A percentile compares a stretch with the other conserved stretches of the same genome.
These are phyloP conservation scores for Hypomontagnella monticulosa DNA, from an alignment of 495 filamentous ascomycete species.

Conservation along the genomic window DNA sequence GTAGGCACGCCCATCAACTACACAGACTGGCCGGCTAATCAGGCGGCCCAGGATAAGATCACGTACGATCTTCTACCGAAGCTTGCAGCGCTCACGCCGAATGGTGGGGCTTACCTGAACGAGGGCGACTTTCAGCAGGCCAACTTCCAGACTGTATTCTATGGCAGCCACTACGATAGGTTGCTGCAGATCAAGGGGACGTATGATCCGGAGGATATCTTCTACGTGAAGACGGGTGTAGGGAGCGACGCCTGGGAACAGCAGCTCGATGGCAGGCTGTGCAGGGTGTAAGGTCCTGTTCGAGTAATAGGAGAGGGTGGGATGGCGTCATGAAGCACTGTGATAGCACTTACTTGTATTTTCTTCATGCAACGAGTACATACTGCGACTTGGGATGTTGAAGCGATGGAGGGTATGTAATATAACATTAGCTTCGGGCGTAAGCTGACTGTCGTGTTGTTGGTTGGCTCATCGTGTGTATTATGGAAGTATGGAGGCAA, in stretches of 20 bases:
- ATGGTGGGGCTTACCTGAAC: conserved; percentile 44
- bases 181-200: conserved; percentile 59
- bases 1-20: conserved; percentile 22
- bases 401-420: no score
- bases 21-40: conserved; percentile 18
- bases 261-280: conserved; percentile 20
- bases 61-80: conserved; percentile 8
- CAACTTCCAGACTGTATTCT: conserved; percentile 43
- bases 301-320: no score
- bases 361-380: no score
- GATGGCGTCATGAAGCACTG: no score
- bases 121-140: conserved; percentile 56
- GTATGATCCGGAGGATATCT: conserved; percentile 57
- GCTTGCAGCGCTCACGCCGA: conserved; percentile 14
- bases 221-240: conserved; percentile 60
- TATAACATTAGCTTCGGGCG: no score
- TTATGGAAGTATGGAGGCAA: no score
- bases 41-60: conserved; percentile 3
- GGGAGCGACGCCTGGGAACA: conserved; percentile 54
- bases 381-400: no score
- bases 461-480: no score
- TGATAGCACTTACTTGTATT: no score
- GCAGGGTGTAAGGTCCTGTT: neutral
- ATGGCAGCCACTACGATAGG: conserved; percentile 54
- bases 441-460: no score